Percentiles rank a stretch among this genome's conserved stretches.
Conservation (phyloP, 2,329 filamentous ascomycete species). For the Ceratocystis albifundus region DNA sequence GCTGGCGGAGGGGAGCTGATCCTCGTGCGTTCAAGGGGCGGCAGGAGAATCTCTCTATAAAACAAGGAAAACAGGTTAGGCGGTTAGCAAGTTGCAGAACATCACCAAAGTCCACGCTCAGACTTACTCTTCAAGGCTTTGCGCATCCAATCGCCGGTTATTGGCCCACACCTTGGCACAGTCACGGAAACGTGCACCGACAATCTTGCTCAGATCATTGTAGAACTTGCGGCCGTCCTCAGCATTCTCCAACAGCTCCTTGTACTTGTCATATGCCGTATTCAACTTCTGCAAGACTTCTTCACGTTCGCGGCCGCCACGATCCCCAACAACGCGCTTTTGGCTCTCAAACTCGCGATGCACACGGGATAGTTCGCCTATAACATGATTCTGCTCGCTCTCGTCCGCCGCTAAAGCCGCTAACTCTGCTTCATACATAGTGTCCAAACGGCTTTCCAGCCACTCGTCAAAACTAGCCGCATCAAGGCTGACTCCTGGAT, state of each 20-base stretch:
- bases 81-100: slow-evolving; percentile 23
- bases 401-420: slow-evolving; percentile 59
- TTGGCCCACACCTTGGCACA: slow-evolving; percentile 66
- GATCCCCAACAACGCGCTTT: slow-evolving; percentile 52
- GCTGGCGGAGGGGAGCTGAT: slow-evolving; percentile 17
- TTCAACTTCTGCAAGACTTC: slow-evolving; percentile 77
- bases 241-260: slow-evolving; percentile 84
- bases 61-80: not conserved
- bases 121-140: slow-evolving; percentile 61
- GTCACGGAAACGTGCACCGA: slow-evolving; percentile 67
- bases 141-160: slow-evolving; percentile 67
- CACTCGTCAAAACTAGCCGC: slow-evolving; percentile 86
- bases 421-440: slow-evolving; percentile 66
- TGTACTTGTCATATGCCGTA: slow-evolving; percentile 89
- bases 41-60: slow-evolving; percentile 40
- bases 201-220: slow-evolving; percentile 84
- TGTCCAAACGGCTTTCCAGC: slow-evolving; percentile 68
- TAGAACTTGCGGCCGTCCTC: slow-evolving; percentile 93
- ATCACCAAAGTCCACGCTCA: not conserved
- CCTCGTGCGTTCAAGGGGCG: slow-evolving; percentile 31
- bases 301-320: slow-evolving; percentile 61
- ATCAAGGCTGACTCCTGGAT: slow-evolving; percentile 71
- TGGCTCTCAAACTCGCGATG: slow-evolving; percentile 68
- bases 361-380: slow-evolving; percentile 57
- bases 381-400: slow-evolving; percentile 62